Evolutionary conservation across 23 red algal genomes (phyloP).

Genomic region (Gracilaria caudata): DNA sequence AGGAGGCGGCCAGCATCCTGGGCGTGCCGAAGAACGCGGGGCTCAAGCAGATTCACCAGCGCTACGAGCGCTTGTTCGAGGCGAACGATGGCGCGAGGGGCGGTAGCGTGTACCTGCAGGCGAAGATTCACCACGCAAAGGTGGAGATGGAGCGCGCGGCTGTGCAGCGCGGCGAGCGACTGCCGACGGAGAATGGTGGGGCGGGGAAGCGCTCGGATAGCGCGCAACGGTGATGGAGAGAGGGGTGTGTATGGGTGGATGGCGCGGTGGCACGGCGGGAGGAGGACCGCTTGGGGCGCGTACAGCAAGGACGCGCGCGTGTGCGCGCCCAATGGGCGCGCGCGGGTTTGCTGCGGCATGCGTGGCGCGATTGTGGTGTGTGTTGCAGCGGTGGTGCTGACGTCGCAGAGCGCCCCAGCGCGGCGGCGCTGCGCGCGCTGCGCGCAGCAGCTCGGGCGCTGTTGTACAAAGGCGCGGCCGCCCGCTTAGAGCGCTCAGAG

Average conservation of each 20-base stretch:
- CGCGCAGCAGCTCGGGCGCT: too few relatives aligned
- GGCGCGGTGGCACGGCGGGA: too few relatives aligned
- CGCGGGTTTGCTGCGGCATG: too few relatives aligned
- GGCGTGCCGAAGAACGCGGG: constrained; percentile 56
- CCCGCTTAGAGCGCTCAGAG: too few relatives aligned
- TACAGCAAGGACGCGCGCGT: not conserved
- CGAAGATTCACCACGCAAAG: constrained; percentile 86
- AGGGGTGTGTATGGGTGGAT: too few relatives aligned
- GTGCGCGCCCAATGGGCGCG: not conserved
- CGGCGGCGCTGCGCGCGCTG: too few relatives aligned
- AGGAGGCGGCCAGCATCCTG: constrained; percentile 85
- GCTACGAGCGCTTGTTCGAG: constrained; percentile 72
- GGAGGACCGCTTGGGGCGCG: not conserved
- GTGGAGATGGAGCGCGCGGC: constrained; percentile 72
- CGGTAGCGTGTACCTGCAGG: constrained; percentile 92
- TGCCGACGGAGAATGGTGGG: not conserved
- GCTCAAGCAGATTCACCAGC: constrained; percentile 57
- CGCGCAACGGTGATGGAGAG: too few relatives aligned
- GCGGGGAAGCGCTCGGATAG: too few relatives aligned
- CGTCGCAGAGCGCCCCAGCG: not conserved
- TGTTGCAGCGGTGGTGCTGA: too few relatives aligned
- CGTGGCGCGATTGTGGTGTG: too few relatives aligned
- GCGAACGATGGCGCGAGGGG: constrained; percentile 90
- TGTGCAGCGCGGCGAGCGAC: constrained; percentile 47
- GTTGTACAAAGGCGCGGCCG: too few relatives aligned